Conservation (phyloP, 2,329 filamentous ascomycete species). For the Fusarium agapanthi region DNA sequence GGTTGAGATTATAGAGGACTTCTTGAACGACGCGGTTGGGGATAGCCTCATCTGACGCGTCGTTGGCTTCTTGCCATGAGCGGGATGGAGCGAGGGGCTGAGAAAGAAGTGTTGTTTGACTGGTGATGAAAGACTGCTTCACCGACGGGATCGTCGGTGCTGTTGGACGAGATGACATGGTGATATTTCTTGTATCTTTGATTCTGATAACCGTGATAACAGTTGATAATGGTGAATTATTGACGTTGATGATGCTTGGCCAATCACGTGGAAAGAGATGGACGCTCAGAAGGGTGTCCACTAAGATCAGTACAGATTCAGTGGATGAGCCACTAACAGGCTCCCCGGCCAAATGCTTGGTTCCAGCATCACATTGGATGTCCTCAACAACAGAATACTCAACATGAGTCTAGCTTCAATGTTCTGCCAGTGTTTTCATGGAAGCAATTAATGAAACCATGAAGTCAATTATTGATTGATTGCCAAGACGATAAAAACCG, state of each 20-base stretch:
- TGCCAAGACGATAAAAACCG: not conserved
- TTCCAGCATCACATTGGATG: not conserved
- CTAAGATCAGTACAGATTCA: not conserved
- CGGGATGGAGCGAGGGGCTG: slow-evolving; percentile 65
- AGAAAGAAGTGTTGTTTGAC: slow-evolving; percentile 70
- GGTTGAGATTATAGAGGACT: slow-evolving; percentile 66
- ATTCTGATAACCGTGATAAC: not conserved
- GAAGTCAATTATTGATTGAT: not conserved
- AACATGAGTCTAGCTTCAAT: not conserved
- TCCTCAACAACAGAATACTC: not conserved
- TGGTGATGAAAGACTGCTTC: slow-evolving; percentile 71
- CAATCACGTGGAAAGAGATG: slow-evolving; percentile 16
- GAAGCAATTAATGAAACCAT: not conserved
- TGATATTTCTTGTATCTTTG: not conserved
- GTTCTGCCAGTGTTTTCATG: not conserved
- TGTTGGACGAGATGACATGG: slow-evolving; percentile 24
- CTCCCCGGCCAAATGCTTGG: not conserved
- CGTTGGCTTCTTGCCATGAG: slow-evolving; percentile 60
- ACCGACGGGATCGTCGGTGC: slow-evolving; percentile 67
- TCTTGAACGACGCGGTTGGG: slow-evolving; percentile 63
- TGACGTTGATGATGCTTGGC: slow-evolving; percentile 10
- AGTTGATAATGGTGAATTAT: not conserved
- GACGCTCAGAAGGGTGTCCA: not conserved
- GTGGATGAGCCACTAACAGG: not conserved
- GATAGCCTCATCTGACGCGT: slow-evolving; percentile 52